Evolutionary conservation across 176 grass and related monocot genomes (phyloP), one percentile per base, ranked within the genome.

Genomic region (Cenchrus americanus): DNA sequence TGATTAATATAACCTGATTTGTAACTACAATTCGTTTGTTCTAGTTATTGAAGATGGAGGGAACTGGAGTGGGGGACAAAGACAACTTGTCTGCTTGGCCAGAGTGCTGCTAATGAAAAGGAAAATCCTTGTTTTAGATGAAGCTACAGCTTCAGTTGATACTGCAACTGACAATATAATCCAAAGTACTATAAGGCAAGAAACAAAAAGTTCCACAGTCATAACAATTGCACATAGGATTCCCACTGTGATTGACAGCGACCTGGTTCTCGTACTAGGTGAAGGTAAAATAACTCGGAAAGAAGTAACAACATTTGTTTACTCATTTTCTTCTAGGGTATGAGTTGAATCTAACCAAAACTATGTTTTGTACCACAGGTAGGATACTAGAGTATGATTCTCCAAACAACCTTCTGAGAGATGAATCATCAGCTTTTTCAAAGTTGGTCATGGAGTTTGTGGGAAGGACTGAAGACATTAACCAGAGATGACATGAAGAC

Each of bases 121-220:
- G 75, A 97, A 91, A 77, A 94, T 94, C 81, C 86, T 97, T 66
- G 90, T 97, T 81, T 88, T 97, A 58, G 94, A 97, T 81, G 94
- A 97, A 92, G 94, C 94, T 71, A 97, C 94, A 42, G 90, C 94
- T 75, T 97, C 94, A 18, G 92, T 97, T 19, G 94, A 97, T 85
- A 89, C 90, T 47, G 94, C 86, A 61, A 97, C 90, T 13, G 92
- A 97, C 62, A 97, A 85, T 80, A 88, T 97, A 41, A 97, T 97
- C 82, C 94, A 97, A 73, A 94, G 80, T 63, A 97, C 83, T 59
- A 97, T 97, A 90, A 89, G 84, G 80, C 88, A 92, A 84, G 90
- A 94, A 81, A 94, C 94, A 10, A 77, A 51, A 64, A 78, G 69
- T 22, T 97, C 78, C 78, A 97, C 94, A 10, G 92, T 94, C 50